Evolutionary conservation across 78 protist genomes (phyloP), one percentile per base, ranked within the genome.

Genomic region (Speleostelium caveatum): DNA sequence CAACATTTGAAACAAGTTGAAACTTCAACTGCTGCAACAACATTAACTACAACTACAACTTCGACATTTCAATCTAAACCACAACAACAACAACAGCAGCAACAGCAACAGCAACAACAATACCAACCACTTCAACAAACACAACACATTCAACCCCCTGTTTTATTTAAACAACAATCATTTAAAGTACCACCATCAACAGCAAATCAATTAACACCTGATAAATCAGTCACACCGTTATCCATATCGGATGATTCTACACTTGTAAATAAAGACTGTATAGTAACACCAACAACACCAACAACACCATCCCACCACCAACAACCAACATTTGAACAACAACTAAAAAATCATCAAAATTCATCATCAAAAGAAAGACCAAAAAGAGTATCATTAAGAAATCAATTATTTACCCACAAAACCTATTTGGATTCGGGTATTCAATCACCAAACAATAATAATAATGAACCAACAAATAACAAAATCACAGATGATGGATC

Each of bases 311-410:
- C n/a, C n/a, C n/a, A n/a, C n/a, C n/a, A n/a, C n/a, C n/a, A n/a
- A n/a, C n/a, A n/a, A n/a, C n/a, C n/a, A n/a, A n/a, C n/a, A n/a
- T n/a, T n/a, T n/a, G n/a, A n/a, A n/a, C n/a, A n/a, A n/a, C n/a
- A n/a, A n/a, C n/a, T n/a, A n/a, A n/a, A n/a, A n/a, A n/a, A n/a
- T n/a, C n/a, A n/a, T n/a, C n/a, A n/a, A n/a, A n/a, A n/a, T n/a
- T n/a, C n/a, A n/a, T n/a, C n/a, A n/a, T n/a, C n/a, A n/a, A 69
- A 69, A 69, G 60, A 69, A 69, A 10, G 16, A 42, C 75, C 75
- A 6, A 42, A 49, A 12, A 49, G 55, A 49, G 8, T 17, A 42
- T 38, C 49, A 65, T 28, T 69, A 24, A 26, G 16, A 3, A 69
- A 69, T 42, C 60, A 69, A 28, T 26, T 33, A 69, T 69, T n/a